Evolutionary conservation across 768 basidiomycete genomes (phyloP).

Genomic region (Polyporus arcularius): DNA sequence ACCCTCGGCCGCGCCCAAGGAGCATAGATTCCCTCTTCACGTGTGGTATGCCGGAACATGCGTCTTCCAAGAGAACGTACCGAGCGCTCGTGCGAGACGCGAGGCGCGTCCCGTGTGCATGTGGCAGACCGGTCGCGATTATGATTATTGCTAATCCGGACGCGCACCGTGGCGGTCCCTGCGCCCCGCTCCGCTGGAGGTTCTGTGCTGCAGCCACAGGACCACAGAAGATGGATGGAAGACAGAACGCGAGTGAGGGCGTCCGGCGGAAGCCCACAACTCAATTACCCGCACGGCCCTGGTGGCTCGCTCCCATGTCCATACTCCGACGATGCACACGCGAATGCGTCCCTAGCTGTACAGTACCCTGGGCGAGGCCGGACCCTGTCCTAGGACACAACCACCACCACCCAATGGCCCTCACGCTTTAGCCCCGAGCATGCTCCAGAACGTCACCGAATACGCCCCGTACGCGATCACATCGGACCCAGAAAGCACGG

Average conservation of each 20-base stretch:
- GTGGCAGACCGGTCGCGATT: constrained; percentile 2
- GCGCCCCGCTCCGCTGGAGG: not conserved
- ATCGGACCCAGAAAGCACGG: constrained; percentile 40
- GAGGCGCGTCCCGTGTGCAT: constrained; percentile 19
- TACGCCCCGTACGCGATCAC: constrained; percentile 43
- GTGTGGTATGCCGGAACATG: constrained; percentile 18
- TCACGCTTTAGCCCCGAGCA: not conserved
- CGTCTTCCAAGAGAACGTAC: constrained; percentile 14
- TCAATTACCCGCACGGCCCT: not conserved
- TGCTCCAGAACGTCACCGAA: constrained; percentile 39
- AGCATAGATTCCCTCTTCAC: constrained; percentile 1
- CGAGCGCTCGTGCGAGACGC: constrained; percentile 2
- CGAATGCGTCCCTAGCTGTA: not conserved
- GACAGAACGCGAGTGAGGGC: too few relatives aligned
- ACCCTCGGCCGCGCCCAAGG: too few relatives aligned
- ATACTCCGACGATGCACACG: constrained; percentile 1
- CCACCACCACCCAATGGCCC: not conserved
- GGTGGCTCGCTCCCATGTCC: not conserved
- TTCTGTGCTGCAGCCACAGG: not conserved
- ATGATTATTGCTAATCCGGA: not conserved
- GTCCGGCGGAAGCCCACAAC: not conserved
- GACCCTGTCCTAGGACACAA: not conserved
- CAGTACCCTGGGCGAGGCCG: not conserved
- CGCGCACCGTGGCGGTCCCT: not conserved
- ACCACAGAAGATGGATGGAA: not conserved